These are phyloP conservation scores for Apiospora marii DNA, from an alignment of 2,329 filamentous ascomycete genomes.

Conservation along the genomic window DNA sequence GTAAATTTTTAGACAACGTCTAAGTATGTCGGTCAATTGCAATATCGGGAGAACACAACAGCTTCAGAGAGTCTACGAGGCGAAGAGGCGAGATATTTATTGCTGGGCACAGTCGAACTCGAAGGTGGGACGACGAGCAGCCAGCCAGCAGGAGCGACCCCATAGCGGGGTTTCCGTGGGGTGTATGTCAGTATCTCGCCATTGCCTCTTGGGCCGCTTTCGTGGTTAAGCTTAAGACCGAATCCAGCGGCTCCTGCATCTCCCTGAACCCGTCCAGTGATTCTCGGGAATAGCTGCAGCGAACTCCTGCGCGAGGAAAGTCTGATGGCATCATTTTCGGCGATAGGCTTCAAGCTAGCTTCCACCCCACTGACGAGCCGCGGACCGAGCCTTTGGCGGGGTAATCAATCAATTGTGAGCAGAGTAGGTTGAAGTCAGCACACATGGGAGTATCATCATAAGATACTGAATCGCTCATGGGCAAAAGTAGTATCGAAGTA, in stretches of 20 bases:
- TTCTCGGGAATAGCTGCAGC: background rate
- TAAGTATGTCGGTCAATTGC: no score
- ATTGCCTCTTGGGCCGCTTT: background rate
- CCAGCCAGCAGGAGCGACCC: background rate
- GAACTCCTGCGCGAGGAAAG: background rate
- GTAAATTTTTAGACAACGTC: no score
- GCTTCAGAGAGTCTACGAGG: background rate
- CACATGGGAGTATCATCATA: no score
- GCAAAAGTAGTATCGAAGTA: no score
- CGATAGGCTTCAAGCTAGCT: background rate
- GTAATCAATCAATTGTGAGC: background rate
- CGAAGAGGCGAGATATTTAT: background rate
- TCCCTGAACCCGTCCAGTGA: background rate
- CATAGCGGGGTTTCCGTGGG: background rate
- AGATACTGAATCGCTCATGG: no score
- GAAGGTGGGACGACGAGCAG: constrained; percentile 2
- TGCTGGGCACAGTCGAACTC: background rate
- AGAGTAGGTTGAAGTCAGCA: no score
- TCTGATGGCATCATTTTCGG: constrained; percentile 5
- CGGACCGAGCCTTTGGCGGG: background rate
- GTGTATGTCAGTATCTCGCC: constrained; percentile 5
- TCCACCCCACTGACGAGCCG: background rate
- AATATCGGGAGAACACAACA: background rate
- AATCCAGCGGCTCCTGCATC: background rate
- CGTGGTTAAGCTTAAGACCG: constrained; percentile 9